Base-by-base conservation (phyloP, 768 basidiomycete species). In the Cubamyces sp. region DNA sequence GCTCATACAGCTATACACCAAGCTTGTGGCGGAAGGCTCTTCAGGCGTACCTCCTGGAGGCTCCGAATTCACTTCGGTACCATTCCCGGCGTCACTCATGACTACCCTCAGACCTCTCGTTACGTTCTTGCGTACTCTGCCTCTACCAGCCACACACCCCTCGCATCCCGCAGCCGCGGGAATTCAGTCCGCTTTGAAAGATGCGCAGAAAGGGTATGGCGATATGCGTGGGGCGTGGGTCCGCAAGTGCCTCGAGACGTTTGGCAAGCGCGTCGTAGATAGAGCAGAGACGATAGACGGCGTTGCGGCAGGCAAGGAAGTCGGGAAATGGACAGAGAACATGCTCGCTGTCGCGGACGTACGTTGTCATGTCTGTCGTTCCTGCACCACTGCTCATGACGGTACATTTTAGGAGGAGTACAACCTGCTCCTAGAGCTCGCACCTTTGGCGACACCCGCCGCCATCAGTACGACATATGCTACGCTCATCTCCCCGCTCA, bases 201-300 rank as follows among this genome's bases (percentile, higher is more conserved):
- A 94, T 19, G 90, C 91, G 6, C 91, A 92, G 73, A 81, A 81
- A 57, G 92, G 92, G 1, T 93, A 91, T 64, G 92, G 90, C 0
- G 91, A 93, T 66, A 94, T 94, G 91, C 83, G 92, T 26, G 91
- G 91, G 12, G 80, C 78, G 14, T 94, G 92, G 92, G 81, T 79
- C 43, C 82, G 82, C 63, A 91, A 88, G 68, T 89, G 90, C 55
- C 72, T 93, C 21, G 92, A 94, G 68, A 78, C 78, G 7, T 86
- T 87, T 65, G 89, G 84, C 2, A 87, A 87, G 66, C 78, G 89
- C 9, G 78, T 88, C 9, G 76, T 92, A 0, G 90, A 90, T 37
- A 76, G 90, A 14, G 86, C 88, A 1, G 90, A 91, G 60, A 87
- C 82, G 0, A 77, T 86, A 8, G 88, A 91, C 62, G 79, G 86